Evolutionary conservation across 306 rosid genomes (phyloP).

Genomic region (Castanea mollissima): DNA sequence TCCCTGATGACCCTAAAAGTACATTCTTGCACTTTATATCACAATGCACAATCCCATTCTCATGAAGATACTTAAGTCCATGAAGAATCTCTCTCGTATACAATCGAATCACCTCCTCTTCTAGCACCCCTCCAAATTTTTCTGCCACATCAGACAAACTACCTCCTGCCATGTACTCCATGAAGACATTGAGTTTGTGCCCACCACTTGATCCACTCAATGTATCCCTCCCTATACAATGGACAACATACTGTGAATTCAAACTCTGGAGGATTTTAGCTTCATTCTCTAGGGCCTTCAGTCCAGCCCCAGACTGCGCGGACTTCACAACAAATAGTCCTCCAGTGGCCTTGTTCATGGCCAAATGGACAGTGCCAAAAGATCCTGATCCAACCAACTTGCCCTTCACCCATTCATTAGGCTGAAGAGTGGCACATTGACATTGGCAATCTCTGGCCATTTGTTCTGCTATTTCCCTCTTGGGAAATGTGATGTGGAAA

Average conservation of each 20-base stretch:
- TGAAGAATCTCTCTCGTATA: conserved; percentile 53
- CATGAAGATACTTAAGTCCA: conserved; percentile 48
- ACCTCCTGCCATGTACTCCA: conserved; percentile 71
- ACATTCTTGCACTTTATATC: conserved; percentile 67
- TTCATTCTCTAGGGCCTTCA: conserved; percentile 39
- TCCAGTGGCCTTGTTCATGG: conserved; percentile 51
- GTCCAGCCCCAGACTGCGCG: conserved; percentile 30
- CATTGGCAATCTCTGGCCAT: conserved; percentile 27
- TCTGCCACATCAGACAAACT: conserved; percentile 52
- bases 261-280: conserved; percentile 36
- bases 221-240: conserved; percentile 44
- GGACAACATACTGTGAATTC: conserved; percentile 41
- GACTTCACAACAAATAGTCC: conserved; percentile 61
- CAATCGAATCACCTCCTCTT: conserved; percentile 50
- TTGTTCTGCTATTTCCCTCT: background rate
- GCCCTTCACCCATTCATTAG: conserved; percentile 55
- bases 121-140: conserved; percentile 57
- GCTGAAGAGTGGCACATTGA: conserved; percentile 3
- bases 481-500: background rate
- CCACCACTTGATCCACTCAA: background rate
- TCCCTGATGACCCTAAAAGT: conserved; percentile 55
- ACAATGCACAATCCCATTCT: conserved; percentile 49
- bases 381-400: conserved; percentile 59
- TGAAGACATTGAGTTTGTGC: conserved; percentile 37
- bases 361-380: conserved; percentile 62